Evolutionary conservation across 1,284 basidiomycete genomes (phyloP).

Genomic region (Trichosporon asahii): DNA sequence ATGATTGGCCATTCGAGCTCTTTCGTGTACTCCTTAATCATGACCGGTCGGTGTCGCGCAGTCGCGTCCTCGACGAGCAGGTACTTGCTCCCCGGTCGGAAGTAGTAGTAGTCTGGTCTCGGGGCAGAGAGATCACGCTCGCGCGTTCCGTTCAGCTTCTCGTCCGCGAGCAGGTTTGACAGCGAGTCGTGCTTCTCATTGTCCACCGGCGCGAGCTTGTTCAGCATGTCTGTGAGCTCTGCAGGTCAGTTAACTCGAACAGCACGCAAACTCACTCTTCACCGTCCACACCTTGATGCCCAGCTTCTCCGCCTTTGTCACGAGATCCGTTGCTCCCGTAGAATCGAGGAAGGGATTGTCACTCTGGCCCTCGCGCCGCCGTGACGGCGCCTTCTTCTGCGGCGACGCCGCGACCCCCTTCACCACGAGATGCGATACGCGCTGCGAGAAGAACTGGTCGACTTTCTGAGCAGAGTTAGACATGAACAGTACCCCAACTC

Average conservation of each 20-base stretch:
- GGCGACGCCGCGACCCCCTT: slow-evolving; percentile 30
- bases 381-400: slow-evolving; percentile 51
- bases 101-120: slow-evolving; percentile 85
- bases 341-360: slow-evolving; percentile 48
- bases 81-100: slow-evolving; percentile 71
- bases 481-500: slow-evolving; percentile 48
- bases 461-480: slow-evolving; percentile 39
- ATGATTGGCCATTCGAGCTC: slow-evolving; percentile 57
- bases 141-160: slow-evolving; percentile 77
- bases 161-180: slow-evolving; percentile 71
- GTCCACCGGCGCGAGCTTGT: slow-evolving; percentile 55
- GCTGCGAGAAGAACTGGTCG: slow-evolving; percentile 80
- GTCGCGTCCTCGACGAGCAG: slow-evolving; percentile 87
- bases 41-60: slow-evolving; percentile 62
- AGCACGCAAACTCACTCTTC: slow-evolving; percentile 59
- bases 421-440: slow-evolving; percentile 77
- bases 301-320: slow-evolving; percentile 70
- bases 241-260: slow-evolving; percentile 3
- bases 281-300: slow-evolving; percentile 87
- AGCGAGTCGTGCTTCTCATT: slow-evolving; percentile 42
- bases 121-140: slow-evolving; percentile 89
- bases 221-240: slow-evolving; percentile 38
- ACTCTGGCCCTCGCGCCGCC: slow-evolving; percentile 22
- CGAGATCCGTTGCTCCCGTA: slow-evolving; percentile 58
- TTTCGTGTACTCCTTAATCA: slow-evolving; percentile 56